These are phyloP conservation scores for Dioszegia hungarica DNA, from an alignment of 768 basidiomycete genomes.

Conservation along the genomic window DNA sequence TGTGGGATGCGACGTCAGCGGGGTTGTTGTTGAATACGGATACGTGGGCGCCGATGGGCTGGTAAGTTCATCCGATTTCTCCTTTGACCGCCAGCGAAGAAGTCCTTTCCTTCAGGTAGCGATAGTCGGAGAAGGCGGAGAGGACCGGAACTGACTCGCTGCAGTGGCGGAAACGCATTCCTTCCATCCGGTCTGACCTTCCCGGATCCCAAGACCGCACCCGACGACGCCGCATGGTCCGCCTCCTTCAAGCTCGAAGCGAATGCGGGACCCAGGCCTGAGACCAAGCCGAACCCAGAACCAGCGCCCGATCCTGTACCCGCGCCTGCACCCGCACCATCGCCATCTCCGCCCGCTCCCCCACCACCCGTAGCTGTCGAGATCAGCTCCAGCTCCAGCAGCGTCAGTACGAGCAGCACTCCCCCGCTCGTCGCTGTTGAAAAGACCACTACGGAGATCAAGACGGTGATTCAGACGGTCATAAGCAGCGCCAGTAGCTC, in stretches of 20 bases:
- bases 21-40: constrained; percentile 19
- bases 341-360: neutral
- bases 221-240: constrained; percentile 4
- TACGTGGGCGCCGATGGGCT: constrained; percentile 11
- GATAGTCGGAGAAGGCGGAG: too few species aligned
- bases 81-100: too few species aligned
- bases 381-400: neutral
- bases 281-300: neutral
- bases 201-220: constrained; percentile 12
- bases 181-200: constrained; percentile 19
- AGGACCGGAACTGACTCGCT: constrained; percentile 1
- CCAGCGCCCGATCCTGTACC: too few species aligned
- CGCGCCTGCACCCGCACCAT: neutral
- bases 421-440: neutral
- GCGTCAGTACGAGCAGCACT: too few species aligned
- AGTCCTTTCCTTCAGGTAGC: too few species aligned
- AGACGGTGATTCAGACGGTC: too few species aligned
- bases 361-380: neutral
- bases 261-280: neutral
- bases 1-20: constrained; percentile 24
- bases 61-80: constrained; percentile 22
- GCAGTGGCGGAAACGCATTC: constrained; percentile 8
- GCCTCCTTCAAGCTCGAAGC: neutral
- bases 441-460: neutral
- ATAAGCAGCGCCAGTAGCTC: too few species aligned